Percentiles rank a stretch among this genome's conserved stretches.
These are phyloP conservation scores for Aspergillus fijiensis DNA, from an alignment of 2,329 filamentous ascomycete species.

Conservation along the genomic window DNA sequence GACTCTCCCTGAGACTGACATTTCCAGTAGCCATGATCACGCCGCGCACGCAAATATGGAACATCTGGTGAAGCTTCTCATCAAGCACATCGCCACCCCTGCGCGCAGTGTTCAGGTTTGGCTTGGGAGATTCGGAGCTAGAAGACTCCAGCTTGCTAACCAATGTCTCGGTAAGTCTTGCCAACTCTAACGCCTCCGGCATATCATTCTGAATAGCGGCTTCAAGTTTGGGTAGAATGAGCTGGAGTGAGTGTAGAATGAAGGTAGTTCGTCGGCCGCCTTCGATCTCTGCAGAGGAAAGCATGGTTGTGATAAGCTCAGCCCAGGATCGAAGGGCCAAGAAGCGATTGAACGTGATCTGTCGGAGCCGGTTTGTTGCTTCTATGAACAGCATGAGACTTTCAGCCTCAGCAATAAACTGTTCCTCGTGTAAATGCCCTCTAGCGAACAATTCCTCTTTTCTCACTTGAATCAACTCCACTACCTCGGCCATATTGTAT, in stretches of 20 bases:
- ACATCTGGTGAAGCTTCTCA: constrained; percentile 87
- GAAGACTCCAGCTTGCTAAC: constrained; percentile 44
- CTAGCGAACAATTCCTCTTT: constrained; percentile 37
- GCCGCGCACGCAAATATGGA: constrained; percentile 79
- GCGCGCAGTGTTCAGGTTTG: constrained; percentile 43
- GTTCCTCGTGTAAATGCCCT: constrained; percentile 50
- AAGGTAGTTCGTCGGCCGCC: constrained; percentile 70
- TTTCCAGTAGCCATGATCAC: constrained; percentile 72
- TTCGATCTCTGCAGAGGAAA: constrained; percentile 78
- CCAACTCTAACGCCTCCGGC: constrained; percentile 71
- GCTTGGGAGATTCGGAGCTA: constrained; percentile 32
- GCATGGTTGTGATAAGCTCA: constrained; percentile 77
- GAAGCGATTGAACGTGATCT: constrained; percentile 51
- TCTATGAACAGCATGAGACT: constrained; percentile 39
- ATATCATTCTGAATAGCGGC: constrained; percentile 68
- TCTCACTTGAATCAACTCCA: constrained; percentile 67
- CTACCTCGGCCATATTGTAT: constrained; percentile 69
- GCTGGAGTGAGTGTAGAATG: constrained; percentile 80
- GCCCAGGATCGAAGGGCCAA: constrained; percentile 79
- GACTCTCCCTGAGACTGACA: constrained; percentile 72
- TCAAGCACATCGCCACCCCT: constrained; percentile 69
- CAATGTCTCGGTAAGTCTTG: constrained; percentile 70
- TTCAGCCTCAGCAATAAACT: constrained; percentile 40
- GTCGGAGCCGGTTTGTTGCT: constrained; percentile 41
- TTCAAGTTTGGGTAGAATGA: constrained; percentile 85